Evolutionary conservation across 495 filamentous ascomycete species (phyloP).

Genomic region (Tuber aestivum): DNA sequence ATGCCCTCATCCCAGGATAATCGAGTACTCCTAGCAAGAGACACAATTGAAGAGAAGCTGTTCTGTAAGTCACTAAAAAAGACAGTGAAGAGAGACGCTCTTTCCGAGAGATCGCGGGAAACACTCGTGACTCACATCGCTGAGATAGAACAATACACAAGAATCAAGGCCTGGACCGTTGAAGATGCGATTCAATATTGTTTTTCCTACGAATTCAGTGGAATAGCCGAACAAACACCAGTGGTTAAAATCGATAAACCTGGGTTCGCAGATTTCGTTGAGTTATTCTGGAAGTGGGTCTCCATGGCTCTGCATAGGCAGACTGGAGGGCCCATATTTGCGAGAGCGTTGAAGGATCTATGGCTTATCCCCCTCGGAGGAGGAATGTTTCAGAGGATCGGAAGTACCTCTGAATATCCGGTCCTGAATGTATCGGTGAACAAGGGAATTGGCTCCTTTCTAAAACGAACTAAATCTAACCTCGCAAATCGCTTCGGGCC

Average conservation of each 20-base stretch:
- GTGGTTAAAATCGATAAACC: conserved; percentile 17
- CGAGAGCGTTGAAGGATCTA: conserved; percentile 16
- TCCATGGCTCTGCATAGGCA: too few species aligned
- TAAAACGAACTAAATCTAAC: conserved; percentile 5
- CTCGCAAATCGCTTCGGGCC: background rate
- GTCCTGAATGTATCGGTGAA: conserved; percentile 28
- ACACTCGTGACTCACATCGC: conserved; percentile 6
- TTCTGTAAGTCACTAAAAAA: conserved; percentile 21
- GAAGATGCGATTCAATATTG: conserved; percentile 31
- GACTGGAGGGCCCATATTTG: background rate
- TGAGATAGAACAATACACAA: conserved; percentile 14
- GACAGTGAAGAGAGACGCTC: conserved; percentile 10
- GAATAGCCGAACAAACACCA: background rate
- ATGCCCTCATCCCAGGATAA: conserved; percentile 3
- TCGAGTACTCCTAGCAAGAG: conserved; percentile 18
- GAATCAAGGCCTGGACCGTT: conserved; percentile 19
- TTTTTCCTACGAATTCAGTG: conserved; percentile 17
- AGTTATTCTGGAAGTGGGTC: conserved; percentile 36
- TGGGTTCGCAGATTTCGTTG: conserved; percentile 16
- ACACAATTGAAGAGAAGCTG: conserved; percentile 12
- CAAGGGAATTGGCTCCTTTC: conserved; percentile 4
- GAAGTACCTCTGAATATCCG: conserved; percentile 1
- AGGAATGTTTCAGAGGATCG: conserved; percentile 37
- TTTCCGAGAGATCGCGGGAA: background rate
- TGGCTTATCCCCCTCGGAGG: conserved; percentile 43